phyloP scores from a whole-genome alignment of 345 rosid genomes.

The Citrus australasica region DNA sequence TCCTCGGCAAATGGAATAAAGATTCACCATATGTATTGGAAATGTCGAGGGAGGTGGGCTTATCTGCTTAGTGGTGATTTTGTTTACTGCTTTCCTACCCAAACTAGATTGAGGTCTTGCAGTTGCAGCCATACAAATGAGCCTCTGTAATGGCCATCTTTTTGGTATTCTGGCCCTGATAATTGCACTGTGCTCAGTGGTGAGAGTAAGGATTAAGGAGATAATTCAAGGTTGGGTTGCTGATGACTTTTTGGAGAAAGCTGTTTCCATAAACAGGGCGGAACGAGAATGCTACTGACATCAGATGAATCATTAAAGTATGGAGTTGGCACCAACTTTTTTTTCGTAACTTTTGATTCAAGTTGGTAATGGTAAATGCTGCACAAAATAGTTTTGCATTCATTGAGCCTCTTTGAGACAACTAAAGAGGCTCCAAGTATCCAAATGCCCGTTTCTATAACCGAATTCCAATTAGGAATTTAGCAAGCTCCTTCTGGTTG shows the following conservation, averaged over 20 bases:
- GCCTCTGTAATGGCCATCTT: not conserved
- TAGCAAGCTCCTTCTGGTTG: not conserved
- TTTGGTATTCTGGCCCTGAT: not conserved
- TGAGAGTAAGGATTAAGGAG: not conserved
- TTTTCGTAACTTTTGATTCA: not conserved
- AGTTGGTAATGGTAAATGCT: not conserved
- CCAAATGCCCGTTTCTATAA: not conserved
- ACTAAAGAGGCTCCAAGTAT: not conserved
- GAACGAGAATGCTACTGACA: not conserved
- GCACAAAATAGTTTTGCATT: not conserved
- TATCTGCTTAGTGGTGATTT: not conserved
- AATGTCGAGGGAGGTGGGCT: not conserved
- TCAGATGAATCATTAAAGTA: not conserved
- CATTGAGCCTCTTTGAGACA: not conserved
- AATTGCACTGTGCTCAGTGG: not conserved
- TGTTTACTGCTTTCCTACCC: not conserved
- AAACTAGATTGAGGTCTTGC: not conserved
- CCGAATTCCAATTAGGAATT: not conserved
- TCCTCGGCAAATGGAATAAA: not conserved
- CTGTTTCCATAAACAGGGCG: not conserved
- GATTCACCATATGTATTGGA: not conserved
- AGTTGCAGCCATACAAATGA: not conserved
- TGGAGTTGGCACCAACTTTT: not conserved
- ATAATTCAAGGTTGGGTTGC: not conserved
- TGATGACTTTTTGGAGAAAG: not conserved